These are phyloP conservation scores for Vitis riparia DNA, from an alignment of 164 flowering plant species.

Conservation along the genomic window DNA sequence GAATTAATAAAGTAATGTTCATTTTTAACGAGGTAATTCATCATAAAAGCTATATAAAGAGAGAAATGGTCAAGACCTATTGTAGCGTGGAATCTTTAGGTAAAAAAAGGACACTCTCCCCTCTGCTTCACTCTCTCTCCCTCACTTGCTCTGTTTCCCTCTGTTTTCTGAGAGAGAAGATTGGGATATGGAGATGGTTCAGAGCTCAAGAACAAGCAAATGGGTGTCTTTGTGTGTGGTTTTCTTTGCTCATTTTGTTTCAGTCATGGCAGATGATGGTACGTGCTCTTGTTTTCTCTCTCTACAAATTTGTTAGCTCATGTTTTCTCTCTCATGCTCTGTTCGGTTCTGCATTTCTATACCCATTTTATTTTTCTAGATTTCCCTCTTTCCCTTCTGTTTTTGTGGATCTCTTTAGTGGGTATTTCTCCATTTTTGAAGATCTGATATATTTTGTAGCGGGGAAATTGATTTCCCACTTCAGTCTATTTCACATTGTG, in stretches of 20 bases:
- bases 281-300: slow-evolving; percentile 8
- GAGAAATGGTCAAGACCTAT: no score
- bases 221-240: slow-evolving; percentile 22
- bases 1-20: not conserved
- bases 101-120: not conserved
- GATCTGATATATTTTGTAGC: not conserved
- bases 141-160: not conserved
- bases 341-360: not conserved
- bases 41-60: no score
- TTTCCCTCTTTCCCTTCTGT: not conserved
- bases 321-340: not conserved
- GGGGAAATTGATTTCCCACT: not conserved
- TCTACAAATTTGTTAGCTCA: not conserved
- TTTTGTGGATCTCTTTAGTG: not conserved
- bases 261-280: slow-evolving; percentile 33
- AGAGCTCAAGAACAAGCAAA: slow-evolving; percentile 21
- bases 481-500: no score
- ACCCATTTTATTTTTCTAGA: not conserved
- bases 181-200: slow-evolving; percentile 18
- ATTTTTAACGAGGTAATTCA: no score
- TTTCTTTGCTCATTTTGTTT: slow-evolving; percentile 22
- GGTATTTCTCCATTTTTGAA: not conserved
- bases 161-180: not conserved
- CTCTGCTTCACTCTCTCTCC: slow-evolving; percentile 2
- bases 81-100: not conserved